phyloP scores from a whole-genome alignment of 805 yeast species.

The Saccharomycopsis fibuligera region DNA sequence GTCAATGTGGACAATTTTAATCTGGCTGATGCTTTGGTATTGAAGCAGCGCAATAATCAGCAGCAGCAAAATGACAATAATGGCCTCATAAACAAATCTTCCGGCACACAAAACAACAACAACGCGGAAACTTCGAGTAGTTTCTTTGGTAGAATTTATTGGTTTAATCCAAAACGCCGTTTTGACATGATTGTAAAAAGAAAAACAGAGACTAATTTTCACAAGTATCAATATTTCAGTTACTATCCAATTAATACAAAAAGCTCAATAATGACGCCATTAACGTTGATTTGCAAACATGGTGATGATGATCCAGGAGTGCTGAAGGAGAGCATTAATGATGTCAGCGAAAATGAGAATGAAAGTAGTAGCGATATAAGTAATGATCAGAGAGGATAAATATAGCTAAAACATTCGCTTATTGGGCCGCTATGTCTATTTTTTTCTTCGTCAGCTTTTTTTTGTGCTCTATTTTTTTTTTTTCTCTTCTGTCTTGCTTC shows the following conservation, averaged over 20 bases:
- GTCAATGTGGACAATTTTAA: constrained; percentile 24
- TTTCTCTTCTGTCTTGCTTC: too few relatives aligned
- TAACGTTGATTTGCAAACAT: constrained; percentile 5
- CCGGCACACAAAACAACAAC: background rate
- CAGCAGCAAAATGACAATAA: background rate
- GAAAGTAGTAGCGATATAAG: background rate
- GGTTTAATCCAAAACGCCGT: constrained; percentile 29
- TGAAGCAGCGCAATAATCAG: constrained; percentile 21
- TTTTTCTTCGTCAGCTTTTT: too few relatives aligned
- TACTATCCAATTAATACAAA: constrained; percentile 2
- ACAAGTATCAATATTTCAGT: background rate
- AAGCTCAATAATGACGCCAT: background rate
- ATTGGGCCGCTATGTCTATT: too few relatives aligned
- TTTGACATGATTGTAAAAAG: constrained; percentile 7
- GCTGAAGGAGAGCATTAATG: background rate
- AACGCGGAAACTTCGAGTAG: constrained; percentile 5
- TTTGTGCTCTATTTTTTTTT: too few relatives aligned
- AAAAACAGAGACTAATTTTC: background rate
- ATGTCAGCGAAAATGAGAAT: background rate
- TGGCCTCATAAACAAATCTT: background rate
- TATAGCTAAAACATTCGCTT: too few relatives aligned
- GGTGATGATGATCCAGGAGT: background rate
- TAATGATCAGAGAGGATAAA: background rate
- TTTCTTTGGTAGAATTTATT: constrained; percentile 29
- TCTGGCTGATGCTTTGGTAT: constrained; percentile 25